These are phyloP conservation scores for Macrophomina phaseolina DNA, from an alignment of 2,329 filamentous ascomycete species.

Conservation along the genomic window DNA sequence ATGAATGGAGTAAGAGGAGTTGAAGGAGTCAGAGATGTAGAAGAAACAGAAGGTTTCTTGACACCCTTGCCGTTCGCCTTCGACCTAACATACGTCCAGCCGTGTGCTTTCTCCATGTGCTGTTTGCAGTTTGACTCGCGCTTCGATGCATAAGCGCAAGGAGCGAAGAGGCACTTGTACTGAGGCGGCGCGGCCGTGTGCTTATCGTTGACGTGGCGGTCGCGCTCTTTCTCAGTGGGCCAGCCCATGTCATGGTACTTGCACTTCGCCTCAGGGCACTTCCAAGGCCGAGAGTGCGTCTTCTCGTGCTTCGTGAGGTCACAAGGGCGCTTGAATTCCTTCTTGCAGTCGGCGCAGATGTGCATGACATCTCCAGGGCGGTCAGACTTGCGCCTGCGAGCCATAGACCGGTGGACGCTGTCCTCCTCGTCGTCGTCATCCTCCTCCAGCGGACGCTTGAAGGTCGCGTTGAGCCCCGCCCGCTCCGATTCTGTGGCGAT, in stretches of 20 bases:
- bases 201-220: slow-evolving; percentile 95
- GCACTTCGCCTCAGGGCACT: slow-evolving; percentile 82
- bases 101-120: slow-evolving; percentile 97
- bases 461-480: slow-evolving; percentile 53
- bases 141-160: slow-evolving; percentile 93
- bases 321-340: slow-evolving; percentile 95
- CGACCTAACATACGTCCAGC: slow-evolving; percentile 87
- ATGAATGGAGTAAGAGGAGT: slow-evolving; percentile 44
- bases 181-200: slow-evolving; percentile 81
- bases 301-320: slow-evolving; percentile 98
- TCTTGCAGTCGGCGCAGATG: slow-evolving; percentile 75
- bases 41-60: slow-evolving; percentile 39
- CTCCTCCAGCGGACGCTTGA: slow-evolving; percentile 60
- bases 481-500: slow-evolving; percentile 57
- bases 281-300: slow-evolving; percentile 95
- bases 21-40: slow-evolving; percentile 39
- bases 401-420: slow-evolving; percentile 89
- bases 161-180: slow-evolving; percentile 81
- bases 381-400: slow-evolving; percentile 91
- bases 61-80: slow-evolving; percentile 80
- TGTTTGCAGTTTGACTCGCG: slow-evolving; percentile 97
- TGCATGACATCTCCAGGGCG: slow-evolving; percentile 83
- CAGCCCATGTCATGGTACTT: slow-evolving; percentile 90
- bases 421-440: slow-evolving; percentile 78
- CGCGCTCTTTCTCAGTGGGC: slow-evolving; percentile 97